These are phyloP conservation scores for Cudoniella acicularis DNA, from an alignment of 495 filamentous ascomycete species.

Conservation along the genomic window DNA sequence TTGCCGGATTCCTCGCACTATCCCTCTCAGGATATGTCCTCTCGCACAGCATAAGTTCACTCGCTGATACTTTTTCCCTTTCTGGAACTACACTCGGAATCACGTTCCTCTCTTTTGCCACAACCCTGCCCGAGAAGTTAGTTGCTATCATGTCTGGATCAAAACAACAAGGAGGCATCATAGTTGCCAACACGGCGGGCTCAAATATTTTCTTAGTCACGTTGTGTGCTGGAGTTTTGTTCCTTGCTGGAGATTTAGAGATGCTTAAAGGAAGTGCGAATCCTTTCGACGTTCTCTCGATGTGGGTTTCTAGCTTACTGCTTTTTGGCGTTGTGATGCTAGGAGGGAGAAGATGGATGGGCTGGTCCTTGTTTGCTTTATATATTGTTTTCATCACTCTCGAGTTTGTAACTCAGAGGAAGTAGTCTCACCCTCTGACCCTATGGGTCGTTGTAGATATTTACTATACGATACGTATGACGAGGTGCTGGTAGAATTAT, in stretches of 20 bases:
- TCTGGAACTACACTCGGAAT: conserved; percentile 49
- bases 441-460: no score
- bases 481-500: no score
- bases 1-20: conserved; percentile 45
- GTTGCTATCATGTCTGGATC: conserved; percentile 43
- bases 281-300: no score
- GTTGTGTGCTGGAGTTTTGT: conserved; percentile 44
- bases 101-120: conserved; percentile 51
- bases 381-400: no score
- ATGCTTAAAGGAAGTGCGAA: conserved; percentile 23
- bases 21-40: conserved; percentile 47
- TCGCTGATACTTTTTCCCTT: conserved; percentile 36
- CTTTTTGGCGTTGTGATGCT: no score
- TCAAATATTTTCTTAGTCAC: conserved; percentile 54
- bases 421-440: no score
- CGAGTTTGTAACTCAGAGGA: no score
- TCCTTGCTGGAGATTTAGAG: conserved; percentile 25
- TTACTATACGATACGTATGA: no score
- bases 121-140: conserved; percentile 55
- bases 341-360: no score
- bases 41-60: conserved; percentile 35
- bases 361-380: no score
- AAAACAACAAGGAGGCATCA: conserved; percentile 43
- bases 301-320: no score
- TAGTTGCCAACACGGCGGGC: conserved; percentile 52